Evolutionary conservation across 768 basidiomycete genomes (phyloP), one percentile per base, ranked within the genome.

Genomic region (Collybiopsis luxurians): DNA sequence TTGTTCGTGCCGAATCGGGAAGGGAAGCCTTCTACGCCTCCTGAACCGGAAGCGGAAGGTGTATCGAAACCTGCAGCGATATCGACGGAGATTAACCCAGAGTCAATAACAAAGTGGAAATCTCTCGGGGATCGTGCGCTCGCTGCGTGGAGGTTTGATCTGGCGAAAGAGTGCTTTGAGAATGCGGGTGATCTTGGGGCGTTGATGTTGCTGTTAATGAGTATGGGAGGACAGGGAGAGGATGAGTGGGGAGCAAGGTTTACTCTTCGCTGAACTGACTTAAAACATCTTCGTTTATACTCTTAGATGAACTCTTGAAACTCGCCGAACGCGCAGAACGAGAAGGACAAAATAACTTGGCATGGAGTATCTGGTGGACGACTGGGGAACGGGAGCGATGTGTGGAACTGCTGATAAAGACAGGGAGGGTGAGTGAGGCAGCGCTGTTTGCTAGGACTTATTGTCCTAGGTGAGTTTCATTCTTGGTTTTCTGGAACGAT

Each of bases 381-480:
- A 74, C 95, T 21, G 94, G 94, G 7, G 89, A 96, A 68, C 74
- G 86, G 0, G 74, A 78, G 23, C 75, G 80, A 3, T 96, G 94
- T 67, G 86, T 96, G 24, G 92, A 95, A 65, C 73, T 98, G 27
- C 76, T 99, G 26, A 72, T 89, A 47, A 84, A 87, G 66, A 98
- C 97, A 2, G 84, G 89, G 59, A 84, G 96, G 24, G 82, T 87
- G 17, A 89, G 95, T 0, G 97, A 99, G 71, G 97, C 95, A 9
- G 95, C 95, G 9, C 69, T 97, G 57, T 95, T 98, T 66, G 92
- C 96, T 17, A 83, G 97, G 56, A 96, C 95, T 9, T 98, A 98
- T 73, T 85, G 86, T 3, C 95, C 97, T 1, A 89, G 86, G 89
- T 89, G 48, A 34, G 75, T 59, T 3, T 49, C 36, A 21, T 13